Percentiles rank a stretch among this genome's conserved stretches.
These are phyloP conservation scores for Calonectria pseudoreteaudii DNA, from an alignment of 2,329 filamentous ascomycete genomes.

Conservation along the genomic window DNA sequence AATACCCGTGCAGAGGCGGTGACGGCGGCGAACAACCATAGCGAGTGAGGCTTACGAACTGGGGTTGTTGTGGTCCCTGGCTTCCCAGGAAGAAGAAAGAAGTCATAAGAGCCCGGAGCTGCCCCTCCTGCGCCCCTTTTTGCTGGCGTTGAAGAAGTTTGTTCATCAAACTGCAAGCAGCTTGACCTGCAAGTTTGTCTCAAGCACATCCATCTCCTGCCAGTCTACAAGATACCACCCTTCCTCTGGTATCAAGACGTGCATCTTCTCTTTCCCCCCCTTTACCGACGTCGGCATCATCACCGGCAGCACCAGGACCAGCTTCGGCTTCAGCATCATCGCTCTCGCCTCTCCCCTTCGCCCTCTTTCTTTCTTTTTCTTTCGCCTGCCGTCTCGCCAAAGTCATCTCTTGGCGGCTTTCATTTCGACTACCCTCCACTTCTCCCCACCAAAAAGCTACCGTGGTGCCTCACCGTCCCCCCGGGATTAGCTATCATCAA, in stretches of 20 bases:
- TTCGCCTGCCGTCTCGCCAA: constrained; percentile 12
- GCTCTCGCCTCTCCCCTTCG: not conserved
- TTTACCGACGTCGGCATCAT: not conserved
- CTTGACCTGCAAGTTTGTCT: constrained; percentile 1
- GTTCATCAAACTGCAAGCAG: constrained; percentile 9
- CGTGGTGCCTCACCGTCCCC: not conserved
- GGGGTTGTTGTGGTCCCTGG: not conserved
- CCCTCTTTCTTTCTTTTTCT: not conserved
- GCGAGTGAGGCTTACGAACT: not conserved
- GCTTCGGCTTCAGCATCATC: not conserved
- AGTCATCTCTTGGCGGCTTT: constrained; percentile 27
- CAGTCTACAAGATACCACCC: not conserved
- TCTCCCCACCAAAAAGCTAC: not conserved
- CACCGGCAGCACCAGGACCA: not conserved
- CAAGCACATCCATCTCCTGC: constrained; percentile 29
- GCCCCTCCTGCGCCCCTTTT: constrained; percentile 17
- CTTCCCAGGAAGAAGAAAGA: constrained; percentile 15
- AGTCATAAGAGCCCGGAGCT: constrained; percentile 21
- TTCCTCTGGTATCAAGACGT: not conserved
- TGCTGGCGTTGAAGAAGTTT: constrained; percentile 12
- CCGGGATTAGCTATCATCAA: not conserved
- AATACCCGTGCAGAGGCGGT: constrained; percentile 36
- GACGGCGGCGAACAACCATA: constrained; percentile 28
- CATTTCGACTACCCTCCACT: constrained; percentile 8
- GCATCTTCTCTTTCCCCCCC: constrained; percentile 15